Conservation (phyloP, 2,329 filamentous ascomycete genomes). For the Microthyrium microscopicum region DNA sequence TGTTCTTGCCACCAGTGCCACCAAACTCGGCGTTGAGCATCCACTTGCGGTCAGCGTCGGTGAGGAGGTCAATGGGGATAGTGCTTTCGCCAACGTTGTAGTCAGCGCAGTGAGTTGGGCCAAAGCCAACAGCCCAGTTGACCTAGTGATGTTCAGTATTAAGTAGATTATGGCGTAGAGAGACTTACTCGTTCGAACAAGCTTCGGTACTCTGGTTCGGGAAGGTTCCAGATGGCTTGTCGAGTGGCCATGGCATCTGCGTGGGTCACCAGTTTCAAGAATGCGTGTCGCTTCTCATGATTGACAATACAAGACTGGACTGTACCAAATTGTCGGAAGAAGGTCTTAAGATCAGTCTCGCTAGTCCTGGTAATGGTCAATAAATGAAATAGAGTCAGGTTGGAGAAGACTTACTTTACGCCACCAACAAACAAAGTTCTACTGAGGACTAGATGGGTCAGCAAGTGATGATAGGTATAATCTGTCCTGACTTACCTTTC, state of each 20-base stretch:
- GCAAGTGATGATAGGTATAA: not conserved
- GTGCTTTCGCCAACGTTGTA: conserved; percentile 83
- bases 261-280: conserved; percentile 95
- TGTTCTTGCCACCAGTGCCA: conserved; percentile 68
- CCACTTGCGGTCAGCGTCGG: conserved; percentile 95
- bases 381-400: conserved; percentile 7
- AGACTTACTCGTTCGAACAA: conserved; percentile 7
- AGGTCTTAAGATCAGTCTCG: conserved; percentile 62
- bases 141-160: conserved; percentile 39
- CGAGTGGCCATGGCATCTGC: conserved; percentile 72
- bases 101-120: conserved; percentile 91
- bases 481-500: conserved; percentile 37
- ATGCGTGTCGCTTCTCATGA: conserved; percentile 92
- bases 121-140: conserved; percentile 94
- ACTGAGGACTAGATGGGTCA: conserved; percentile 49
- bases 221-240: conserved; percentile 68
- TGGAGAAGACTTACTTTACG: conserved; percentile 52
- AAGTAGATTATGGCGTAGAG: conserved; percentile 13
- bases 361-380: conserved; percentile 27
- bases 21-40: conserved; percentile 87
- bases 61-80: conserved; percentile 83
- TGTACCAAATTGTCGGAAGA: conserved; percentile 67
- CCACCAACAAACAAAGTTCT: conserved; percentile 93
- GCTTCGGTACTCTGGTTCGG: conserved; percentile 39
- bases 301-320: conserved; percentile 98